Conservation (phyloP, 495 filamentous ascomycete species). For the Penicillium argentinense region DNA sequence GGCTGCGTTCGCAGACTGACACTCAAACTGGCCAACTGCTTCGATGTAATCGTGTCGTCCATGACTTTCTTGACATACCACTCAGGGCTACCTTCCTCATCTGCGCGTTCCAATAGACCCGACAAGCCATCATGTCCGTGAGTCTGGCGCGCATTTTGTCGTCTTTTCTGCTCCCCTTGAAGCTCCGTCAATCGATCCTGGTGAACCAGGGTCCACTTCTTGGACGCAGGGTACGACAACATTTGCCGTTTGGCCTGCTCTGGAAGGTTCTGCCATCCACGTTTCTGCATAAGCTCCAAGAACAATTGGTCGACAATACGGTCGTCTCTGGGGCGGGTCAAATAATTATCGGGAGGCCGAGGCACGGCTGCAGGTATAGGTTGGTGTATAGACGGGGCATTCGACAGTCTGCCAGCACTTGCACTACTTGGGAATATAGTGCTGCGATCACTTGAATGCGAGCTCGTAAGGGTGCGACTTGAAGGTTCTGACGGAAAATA, state of each 20-base stretch:
- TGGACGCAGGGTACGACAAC: slow-evolving; percentile 85
- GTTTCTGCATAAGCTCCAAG: slow-evolving; percentile 90
- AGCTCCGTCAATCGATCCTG: slow-evolving; percentile 91
- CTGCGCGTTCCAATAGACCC: slow-evolving; percentile 67
- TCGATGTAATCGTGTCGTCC: slow-evolving; percentile 89
- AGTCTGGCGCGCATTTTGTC: slow-evolving; percentile 65
- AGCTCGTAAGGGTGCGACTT: slow-evolving; percentile 55
- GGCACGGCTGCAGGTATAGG: slow-evolving; percentile 42
- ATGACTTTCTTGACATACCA: slow-evolving; percentile 98
- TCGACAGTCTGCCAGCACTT: slow-evolving; percentile 35
- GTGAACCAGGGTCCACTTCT: slow-evolving; percentile 97
- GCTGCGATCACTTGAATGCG: slow-evolving; percentile 42
- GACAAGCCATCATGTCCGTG: slow-evolving; percentile 62
- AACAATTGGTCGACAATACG: slow-evolving; percentile 89
- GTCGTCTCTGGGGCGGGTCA: slow-evolving; percentile 77
- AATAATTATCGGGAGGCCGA: slow-evolving; percentile 52
- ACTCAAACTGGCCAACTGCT: slow-evolving; percentile 86
- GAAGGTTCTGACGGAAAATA: slow-evolving; percentile 64
- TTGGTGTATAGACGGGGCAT: slow-evolving; percentile 37
- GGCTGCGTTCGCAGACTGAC: slow-evolving; percentile 95
- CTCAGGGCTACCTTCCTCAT: slow-evolving; percentile 94
- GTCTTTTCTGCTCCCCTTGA: slow-evolving; percentile 90
- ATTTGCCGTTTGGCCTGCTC: slow-evolving; percentile 94
- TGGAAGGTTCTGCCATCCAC: slow-evolving; percentile 95
- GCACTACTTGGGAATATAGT: slow-evolving; percentile 26